These are phyloP conservation scores for Allomyces macrogynus DNA, from an alignment of 192 early-diverging fungal genomes.

Conservation along the genomic window DNA sequence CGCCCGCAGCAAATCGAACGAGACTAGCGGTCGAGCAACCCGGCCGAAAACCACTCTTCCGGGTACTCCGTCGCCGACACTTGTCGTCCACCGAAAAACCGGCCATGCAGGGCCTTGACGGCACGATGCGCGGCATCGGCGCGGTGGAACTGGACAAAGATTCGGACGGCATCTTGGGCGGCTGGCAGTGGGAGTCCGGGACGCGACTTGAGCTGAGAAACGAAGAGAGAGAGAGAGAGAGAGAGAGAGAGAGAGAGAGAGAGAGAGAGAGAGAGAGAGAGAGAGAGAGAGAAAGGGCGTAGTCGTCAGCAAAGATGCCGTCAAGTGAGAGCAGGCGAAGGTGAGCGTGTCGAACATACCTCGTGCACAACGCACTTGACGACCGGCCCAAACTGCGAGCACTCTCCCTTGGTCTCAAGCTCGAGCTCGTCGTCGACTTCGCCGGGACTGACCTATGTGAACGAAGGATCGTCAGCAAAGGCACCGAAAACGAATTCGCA, in stretches of 20 bases:
- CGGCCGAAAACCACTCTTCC: too few relatives aligned
- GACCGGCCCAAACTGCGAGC: conserved; percentile 54
- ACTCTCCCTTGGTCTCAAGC: conserved; percentile 57
- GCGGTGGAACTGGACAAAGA: conserved; percentile 52
- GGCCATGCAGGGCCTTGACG: conserved; percentile 35
- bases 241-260: too few relatives aligned
- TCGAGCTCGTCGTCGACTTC: conserved; percentile 55
- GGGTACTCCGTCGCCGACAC: conserved; percentile 19
- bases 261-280: too few relatives aligned
- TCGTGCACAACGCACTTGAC: conserved; percentile 44
- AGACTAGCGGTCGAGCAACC: too few relatives aligned
- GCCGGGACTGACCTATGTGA: conserved; percentile 30
- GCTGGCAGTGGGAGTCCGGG: conserved; percentile 22
- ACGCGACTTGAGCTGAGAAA: conserved; percentile 7
- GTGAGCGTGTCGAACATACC: conserved; percentile 12
- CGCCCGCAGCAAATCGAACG: too few relatives aligned
- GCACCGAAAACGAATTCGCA: too few relatives aligned
- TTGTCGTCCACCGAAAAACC: conserved; percentile 54
- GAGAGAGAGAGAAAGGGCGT: background rate
- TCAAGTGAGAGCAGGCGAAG: background rate
- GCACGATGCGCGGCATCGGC: conserved; percentile 26
- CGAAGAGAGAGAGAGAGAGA: background rate
- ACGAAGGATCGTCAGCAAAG: too few relatives aligned
- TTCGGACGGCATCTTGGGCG: conserved; percentile 48
- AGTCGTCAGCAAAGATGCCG: conserved; percentile 1